Conservation (phyloP, 148 eudicot genomes). For the Dysphania ambrosioides region DNA sequence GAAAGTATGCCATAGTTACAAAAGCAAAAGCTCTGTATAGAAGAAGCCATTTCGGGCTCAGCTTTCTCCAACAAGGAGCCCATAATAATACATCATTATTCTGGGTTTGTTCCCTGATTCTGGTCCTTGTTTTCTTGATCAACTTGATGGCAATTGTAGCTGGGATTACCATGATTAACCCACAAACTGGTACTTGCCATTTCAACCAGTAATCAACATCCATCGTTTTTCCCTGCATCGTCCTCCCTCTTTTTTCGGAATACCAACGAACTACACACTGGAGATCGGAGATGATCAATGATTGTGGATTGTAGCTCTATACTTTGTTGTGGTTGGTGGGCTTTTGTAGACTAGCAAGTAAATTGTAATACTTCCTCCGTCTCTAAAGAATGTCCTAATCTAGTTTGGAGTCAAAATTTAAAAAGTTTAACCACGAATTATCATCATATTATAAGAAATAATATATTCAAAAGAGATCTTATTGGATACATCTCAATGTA, state of each 20-base stretch:
- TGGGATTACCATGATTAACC: conserved; percentile 51
- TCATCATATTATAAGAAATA: too few species aligned
- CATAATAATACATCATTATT: conserved; percentile 34
- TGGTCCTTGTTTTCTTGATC: conserved; percentile 22
- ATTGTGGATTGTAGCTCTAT: too few species aligned
- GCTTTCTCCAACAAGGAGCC: conserved; percentile 72
- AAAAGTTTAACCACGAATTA: too few species aligned
- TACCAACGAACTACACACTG: too few species aligned
- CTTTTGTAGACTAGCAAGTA: neutral
- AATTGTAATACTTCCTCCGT: too few species aligned
- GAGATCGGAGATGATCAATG: neutral
- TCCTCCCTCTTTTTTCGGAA: neutral
- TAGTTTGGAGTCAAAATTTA: too few species aligned
- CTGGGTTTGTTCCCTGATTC: neutral
- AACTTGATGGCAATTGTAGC: conserved; percentile 26
- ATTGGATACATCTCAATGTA: too few species aligned
- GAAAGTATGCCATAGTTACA: conserved; percentile 50
- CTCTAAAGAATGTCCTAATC: too few species aligned
- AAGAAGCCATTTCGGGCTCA: conserved; percentile 67
- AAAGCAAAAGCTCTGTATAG: conserved; percentile 58
- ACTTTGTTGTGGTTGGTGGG: neutral
- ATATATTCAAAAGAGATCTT: too few species aligned
- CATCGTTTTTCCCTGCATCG: conserved; percentile 20
- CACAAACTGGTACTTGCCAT: conserved; percentile 75
- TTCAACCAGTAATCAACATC: conserved; percentile 56